phyloP scores from a whole-genome alignment of 2,329 filamentous ascomycete species.

The Graphiopsis chlorocephala region DNA sequence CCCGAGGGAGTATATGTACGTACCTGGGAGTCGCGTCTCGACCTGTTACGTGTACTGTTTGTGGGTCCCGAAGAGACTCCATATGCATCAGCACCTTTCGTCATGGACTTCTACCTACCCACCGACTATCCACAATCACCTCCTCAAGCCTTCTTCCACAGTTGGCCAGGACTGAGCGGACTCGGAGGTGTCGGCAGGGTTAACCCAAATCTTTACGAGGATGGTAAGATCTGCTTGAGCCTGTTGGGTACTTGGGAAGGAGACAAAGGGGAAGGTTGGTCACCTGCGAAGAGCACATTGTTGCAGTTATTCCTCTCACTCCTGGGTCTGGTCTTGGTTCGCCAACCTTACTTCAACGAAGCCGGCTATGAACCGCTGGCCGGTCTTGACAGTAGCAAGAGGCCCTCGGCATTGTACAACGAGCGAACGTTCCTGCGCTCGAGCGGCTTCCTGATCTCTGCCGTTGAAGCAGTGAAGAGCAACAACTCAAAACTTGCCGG shows the following conservation, averaged over 20 bases:
- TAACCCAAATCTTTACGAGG: constrained; percentile 63
- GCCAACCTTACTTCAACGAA: constrained; percentile 63
- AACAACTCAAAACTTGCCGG: constrained; percentile 18
- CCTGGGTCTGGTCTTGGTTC: constrained; percentile 45
- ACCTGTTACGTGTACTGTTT: constrained; percentile 58
- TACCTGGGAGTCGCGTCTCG: constrained; percentile 58
- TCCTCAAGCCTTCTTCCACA: constrained; percentile 58
- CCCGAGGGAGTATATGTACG: constrained; percentile 57
- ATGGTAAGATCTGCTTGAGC: constrained; percentile 60
- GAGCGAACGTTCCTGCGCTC: constrained; percentile 29
- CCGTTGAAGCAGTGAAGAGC: constrained; percentile 42
- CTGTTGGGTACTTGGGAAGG: constrained; percentile 60
- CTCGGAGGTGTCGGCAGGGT: constrained; percentile 36
- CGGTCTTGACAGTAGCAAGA: constrained; percentile 27
- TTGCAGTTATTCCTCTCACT: constrained; percentile 46
- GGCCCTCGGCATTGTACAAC: constrained; percentile 30
- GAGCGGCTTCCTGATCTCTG: constrained; percentile 26
- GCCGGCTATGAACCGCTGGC: constrained; percentile 56
- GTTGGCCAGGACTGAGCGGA: constrained; percentile 44
- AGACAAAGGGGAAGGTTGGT: constrained; percentile 55
- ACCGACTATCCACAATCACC: constrained; percentile 51
- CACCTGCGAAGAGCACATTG: constrained; percentile 50
- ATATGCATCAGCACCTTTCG: constrained; percentile 59
- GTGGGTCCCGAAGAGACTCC: constrained; percentile 59
- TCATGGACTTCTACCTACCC: constrained; percentile 57